Percentiles rank a stretch among this genome's conserved stretches.
Evolutionary conservation across 202 grass and related monocot genomes (phyloP).

Genomic region (Alloteropsis angusta): DNA sequence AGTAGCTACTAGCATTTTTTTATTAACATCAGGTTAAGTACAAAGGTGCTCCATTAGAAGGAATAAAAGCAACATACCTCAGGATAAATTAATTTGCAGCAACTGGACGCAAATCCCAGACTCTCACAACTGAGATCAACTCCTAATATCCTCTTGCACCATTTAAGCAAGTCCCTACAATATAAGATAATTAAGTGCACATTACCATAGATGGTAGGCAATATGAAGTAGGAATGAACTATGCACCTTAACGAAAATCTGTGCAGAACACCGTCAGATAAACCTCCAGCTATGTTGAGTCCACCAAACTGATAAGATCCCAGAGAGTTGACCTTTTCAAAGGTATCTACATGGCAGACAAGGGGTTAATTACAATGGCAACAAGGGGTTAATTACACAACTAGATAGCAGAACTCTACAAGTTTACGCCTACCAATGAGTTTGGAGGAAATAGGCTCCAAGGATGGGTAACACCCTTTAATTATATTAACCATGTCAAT

Average conservation of each 20-base stretch:
- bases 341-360: conserved; percentile 57
- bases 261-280: conserved; percentile 31
- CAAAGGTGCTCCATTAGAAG: neutral
- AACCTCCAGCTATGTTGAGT: conserved; percentile 37
- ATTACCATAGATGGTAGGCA: neutral
- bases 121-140: conserved; percentile 39
- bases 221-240: conserved; percentile 9
- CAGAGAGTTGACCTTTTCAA: conserved; percentile 55
- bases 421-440: conserved; percentile 52
- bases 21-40: neutral
- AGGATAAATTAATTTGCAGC: conserved; percentile 54
- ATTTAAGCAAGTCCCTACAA: conserved; percentile 85
- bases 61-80: conserved; percentile 49
- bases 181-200: conserved; percentile 8
- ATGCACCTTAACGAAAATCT: conserved; percentile 86
- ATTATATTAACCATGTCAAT: conserved; percentile 72
- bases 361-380: conserved; percentile 9
- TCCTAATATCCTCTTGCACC: conserved; percentile 80
- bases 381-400: conserved; percentile 15
- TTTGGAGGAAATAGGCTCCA: conserved; percentile 45
- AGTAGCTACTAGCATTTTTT: neutral
- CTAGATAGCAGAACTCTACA: neutral
- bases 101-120: conserved; percentile 37
- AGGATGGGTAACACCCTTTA: conserved; percentile 72
- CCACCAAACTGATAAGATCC: conserved; percentile 56